Evolutionary conservation across 176 grass and related monocot genomes (phyloP).

Genomic region (Phragmites australis): DNA sequence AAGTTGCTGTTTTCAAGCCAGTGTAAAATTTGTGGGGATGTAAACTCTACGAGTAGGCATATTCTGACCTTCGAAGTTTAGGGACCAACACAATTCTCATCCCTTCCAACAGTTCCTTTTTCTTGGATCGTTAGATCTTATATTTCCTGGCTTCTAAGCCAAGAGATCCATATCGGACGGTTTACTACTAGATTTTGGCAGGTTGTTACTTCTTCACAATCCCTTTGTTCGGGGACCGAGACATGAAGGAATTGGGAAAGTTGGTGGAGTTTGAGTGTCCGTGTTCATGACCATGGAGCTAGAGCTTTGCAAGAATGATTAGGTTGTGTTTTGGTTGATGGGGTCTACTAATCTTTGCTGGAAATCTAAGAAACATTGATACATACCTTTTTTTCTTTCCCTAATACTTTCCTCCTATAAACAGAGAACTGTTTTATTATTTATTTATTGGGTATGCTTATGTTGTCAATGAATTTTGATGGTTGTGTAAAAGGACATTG

Average conservation of each 20-base stretch:
- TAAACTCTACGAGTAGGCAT: neutral
- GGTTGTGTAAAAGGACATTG: conserved; percentile 18
- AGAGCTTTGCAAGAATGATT: conserved; percentile 35
- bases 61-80: neutral
- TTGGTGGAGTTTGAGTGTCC: conserved; percentile 27
- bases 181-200: neutral
- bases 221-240: neutral
- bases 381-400: conserved; percentile 6
- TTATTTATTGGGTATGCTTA: conserved; percentile 24
- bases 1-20: neutral
- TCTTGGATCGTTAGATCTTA: conserved; percentile 17
- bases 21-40: neutral
- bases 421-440: conserved; percentile 4
- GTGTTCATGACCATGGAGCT: conserved; percentile 8
- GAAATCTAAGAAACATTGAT: conserved; percentile 49
- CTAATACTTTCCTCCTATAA: conserved; percentile 1
- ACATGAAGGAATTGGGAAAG: conserved; percentile 38
- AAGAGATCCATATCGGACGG: conserved; percentile 8
- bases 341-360: conserved; percentile 52
- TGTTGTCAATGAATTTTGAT: conserved; percentile 29
- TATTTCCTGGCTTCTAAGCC: conserved; percentile 40
- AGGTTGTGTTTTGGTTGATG: conserved; percentile 21
- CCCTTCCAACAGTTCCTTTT: neutral
- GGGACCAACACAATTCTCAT: neutral
- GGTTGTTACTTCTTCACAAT: neutral